Evolutionary conservation across 176 grass and related monocot species (phyloP).

Genomic region (Urochloa ruziziensis): DNA sequence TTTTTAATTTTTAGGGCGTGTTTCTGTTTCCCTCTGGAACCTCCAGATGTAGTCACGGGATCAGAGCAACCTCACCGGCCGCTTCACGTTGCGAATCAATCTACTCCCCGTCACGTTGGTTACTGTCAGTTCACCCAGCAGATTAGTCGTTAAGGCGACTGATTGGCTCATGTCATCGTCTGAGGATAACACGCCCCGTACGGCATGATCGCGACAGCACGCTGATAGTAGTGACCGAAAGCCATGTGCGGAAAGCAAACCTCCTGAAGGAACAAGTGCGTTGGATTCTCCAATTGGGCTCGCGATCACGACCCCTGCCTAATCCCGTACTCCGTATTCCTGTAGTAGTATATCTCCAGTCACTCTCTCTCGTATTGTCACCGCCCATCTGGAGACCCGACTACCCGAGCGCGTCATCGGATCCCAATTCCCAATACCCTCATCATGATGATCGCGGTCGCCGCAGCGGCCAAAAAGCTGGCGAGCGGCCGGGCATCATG

Average conservation of each 20-base stretch:
- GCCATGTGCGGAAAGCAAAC: background rate
- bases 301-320: background rate
- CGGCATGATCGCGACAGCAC: background rate
- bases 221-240: no score
- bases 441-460: background rate
- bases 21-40: no score
- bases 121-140: background rate
- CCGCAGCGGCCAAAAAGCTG: background rate
- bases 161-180: background rate
- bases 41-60: no score
- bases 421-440: background rate
- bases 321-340: background rate
- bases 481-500: background rate
- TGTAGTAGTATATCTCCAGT: background rate
- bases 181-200: background rate
- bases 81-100: no score
- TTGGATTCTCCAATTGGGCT: background rate
- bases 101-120: background rate
- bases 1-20: no score
- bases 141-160: background rate
- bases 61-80: no score
- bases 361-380: background rate
- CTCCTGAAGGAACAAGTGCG: background rate
- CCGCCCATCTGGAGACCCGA: background rate
- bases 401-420: background rate